Conservation (phyloP, 2,329 filamentous ascomycete species). For the Talaromyces sp. region DNA sequence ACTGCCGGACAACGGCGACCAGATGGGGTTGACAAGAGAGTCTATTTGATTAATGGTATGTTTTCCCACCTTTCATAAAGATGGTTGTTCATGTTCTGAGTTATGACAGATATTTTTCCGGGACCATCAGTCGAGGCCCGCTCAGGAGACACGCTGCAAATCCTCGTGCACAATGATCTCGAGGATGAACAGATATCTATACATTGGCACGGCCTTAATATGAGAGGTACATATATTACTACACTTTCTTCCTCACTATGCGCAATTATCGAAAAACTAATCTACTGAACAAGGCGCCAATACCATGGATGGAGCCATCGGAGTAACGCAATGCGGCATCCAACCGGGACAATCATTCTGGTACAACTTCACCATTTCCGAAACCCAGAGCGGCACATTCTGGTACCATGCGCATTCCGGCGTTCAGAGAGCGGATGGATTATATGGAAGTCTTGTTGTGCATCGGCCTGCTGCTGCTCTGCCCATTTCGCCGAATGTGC, state of each 20-base stretch:
- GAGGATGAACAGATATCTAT: slow-evolving; percentile 37
- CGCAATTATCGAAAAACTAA: background rate
- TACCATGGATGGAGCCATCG: slow-evolving; percentile 41
- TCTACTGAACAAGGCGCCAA: slow-evolving; percentile 16
- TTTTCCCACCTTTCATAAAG: background rate
- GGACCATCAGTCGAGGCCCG: slow-evolving; percentile 48
- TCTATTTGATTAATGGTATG: slow-evolving; percentile 49
- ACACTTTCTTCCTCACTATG: background rate
- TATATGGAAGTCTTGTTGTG: slow-evolving; percentile 47
- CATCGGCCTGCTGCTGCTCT: slow-evolving; percentile 32
- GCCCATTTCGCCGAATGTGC: background rate
- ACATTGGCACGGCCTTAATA: slow-evolving; percentile 47
- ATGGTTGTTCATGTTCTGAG: no score
- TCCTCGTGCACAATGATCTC: slow-evolving; percentile 42
- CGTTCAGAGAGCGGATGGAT: slow-evolving; percentile 41
- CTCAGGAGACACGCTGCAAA: slow-evolving; percentile 42
- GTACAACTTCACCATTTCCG: slow-evolving; percentile 38
- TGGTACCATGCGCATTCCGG: slow-evolving; percentile 48
- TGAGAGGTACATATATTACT: slow-evolving; percentile 28
- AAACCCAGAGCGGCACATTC: slow-evolving; percentile 41
- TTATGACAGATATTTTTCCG: slow-evolving; percentile 36
- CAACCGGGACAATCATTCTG: slow-evolving; percentile 50
- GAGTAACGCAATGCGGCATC: slow-evolving; percentile 64
- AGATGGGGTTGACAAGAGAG: slow-evolving; percentile 48
- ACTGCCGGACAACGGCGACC: slow-evolving; percentile 37